Evolutionary conservation across 768 basidiomycete species (phyloP), one percentile per base, ranked within the genome.

Genomic region (Kwoniella sp.): DNA sequence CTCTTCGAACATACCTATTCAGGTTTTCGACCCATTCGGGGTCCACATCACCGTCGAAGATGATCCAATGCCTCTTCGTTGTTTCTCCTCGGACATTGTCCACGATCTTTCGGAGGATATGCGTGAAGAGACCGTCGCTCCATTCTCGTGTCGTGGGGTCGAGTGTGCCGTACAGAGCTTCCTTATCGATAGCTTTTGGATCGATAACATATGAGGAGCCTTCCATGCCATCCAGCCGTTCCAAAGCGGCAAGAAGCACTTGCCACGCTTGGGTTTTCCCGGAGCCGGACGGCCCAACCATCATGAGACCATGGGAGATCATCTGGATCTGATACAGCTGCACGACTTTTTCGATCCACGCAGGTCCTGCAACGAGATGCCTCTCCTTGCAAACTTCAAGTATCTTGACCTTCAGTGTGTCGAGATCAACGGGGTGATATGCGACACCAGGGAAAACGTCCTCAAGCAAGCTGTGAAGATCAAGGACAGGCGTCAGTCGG

Each of bases 11-110:
- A 46, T 28, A 88, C 95, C 92, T 96, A 77, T 99, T 99, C 76
- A 99, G 76, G 75, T 99, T 99, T 76, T 99, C 95, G 2, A 99
- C 95, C 95, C 95, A 98, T 76, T 99, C 95, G 0, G 93, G 95
- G 79, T 99, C 95, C 36, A 99, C 95, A 64, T 99, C 95, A 52
- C 95, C 95, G 68, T 99, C 95, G 59, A 99, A 99, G 54, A 99
- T 87, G 63, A 99, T 99, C 95, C 93, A 99, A 69, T 98, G 95
- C 27, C 95, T 79, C 77, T 93, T 96, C 15, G 83, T 80, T 71
- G 89, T 95, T 76, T 98, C 95, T 15, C 95, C 95, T 67, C 95
- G 88, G 36, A 96, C 93, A 69, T 98, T 90, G 67, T 99, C 95
- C 43, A 98, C 89, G 57, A 98, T 99, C 76, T 93, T 98, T 46